Evolutionary conservation across 2,329 filamentous ascomycete species (phyloP), one percentile per base, ranked within the genome.

Genomic region (Blumeriella jaapii): DNA sequence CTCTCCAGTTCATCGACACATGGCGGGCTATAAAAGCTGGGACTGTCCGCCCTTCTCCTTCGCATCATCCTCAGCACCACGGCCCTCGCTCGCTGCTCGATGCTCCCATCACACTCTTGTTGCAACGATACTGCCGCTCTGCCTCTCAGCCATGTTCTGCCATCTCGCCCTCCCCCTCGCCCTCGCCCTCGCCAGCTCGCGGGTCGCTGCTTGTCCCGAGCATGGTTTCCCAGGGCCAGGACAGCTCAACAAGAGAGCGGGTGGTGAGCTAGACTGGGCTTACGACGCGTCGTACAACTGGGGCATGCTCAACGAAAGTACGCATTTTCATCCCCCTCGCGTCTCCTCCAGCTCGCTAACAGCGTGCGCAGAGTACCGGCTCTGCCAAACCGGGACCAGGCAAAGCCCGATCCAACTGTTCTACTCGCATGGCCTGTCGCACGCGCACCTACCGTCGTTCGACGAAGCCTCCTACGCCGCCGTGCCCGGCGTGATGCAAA

Each of bases 301-400:
- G 61, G 60, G 57, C 9, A 52, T 49, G 33, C 41, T 59, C 16
- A 55, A 46, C 17, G 43, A 52, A 11, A 48, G 56, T 56, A 50
- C 23, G 41, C 34, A 5, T 13, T 6, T 12, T 23, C 10, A 6
- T 10, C 10, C 28, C 9, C 14, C 19, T 10, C 23, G 11, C 19
- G 8, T 14, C 11, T 6, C 16, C 16, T 12, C n/a, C 26, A 18
- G 5, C 3, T 32, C 11, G 28, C 31, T 34, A 23, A 40, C 20
- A n/a, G n/a, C n/a, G 11, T 10, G 11, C 11, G 5, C 41, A 55
- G 59, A 57, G 27, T 67, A 65, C 44, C 48, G 53, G 5, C 50
- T 61, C 13, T 69, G 67, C 54, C 65, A 68, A 42, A 63, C 59
- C 11, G 65, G 67, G 22, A 67, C 62, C 1, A 60, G 65, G 37